phyloP scores from a whole-genome alignment of 257 asterid species.

The Solanum gandarillasii region DNA sequence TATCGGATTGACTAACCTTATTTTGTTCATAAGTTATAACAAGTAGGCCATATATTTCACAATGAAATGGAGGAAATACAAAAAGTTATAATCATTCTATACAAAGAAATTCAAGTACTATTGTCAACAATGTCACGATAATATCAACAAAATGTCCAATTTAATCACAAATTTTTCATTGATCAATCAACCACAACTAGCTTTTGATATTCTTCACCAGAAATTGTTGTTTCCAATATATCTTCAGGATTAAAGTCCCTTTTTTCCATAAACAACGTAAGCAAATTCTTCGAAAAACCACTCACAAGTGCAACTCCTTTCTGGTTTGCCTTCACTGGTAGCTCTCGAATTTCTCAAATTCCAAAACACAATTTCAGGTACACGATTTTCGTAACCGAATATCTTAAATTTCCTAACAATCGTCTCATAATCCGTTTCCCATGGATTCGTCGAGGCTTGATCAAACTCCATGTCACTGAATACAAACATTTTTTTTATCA shows the following conservation, averaged over 20 bases:
- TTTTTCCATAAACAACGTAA: conserved; percentile 2
- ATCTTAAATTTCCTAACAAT: not conserved
- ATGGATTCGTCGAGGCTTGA: not conserved
- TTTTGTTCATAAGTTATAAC: too few species aligned
- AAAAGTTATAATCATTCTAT: not conserved
- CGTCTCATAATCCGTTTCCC: conserved; percentile 9
- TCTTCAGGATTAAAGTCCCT: not conserved
- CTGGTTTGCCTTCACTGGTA: conserved; percentile 1
- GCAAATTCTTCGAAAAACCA: conserved; percentile 9
- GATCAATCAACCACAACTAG: not conserved
- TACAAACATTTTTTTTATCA: conserved; percentile 42
- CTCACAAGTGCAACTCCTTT: conserved; percentile 9
- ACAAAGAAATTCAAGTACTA: not conserved
- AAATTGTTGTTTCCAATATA: not conserved
- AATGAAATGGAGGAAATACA: too few species aligned
- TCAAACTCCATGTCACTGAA: conserved; percentile 39
- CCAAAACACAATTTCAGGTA: conserved; percentile 19
- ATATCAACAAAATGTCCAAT: not conserved
- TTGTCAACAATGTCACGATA: not conserved
- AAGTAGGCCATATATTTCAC: not conserved
- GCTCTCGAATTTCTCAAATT: conserved; percentile 2
- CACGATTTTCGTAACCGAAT: not conserved
- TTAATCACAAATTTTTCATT: not conserved
- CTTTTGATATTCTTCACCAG: conserved; percentile 1
- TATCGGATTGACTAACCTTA: too few species aligned